phyloP scores from a whole-genome alignment of 768 basidiomycete species.

The Pleurotus sapidus region DNA sequence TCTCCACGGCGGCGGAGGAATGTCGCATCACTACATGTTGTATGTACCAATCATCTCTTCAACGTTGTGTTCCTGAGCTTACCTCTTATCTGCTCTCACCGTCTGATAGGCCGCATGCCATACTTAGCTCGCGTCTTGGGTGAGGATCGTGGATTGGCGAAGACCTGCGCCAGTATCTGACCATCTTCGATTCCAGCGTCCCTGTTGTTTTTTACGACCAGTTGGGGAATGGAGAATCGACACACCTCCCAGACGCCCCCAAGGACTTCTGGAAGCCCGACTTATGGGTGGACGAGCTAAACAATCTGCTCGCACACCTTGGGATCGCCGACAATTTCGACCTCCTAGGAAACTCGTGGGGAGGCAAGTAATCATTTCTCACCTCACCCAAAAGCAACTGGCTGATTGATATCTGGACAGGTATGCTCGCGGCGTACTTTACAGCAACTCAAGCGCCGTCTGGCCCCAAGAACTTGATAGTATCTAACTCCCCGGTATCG shows the following conservation, averaged over 20 bases:
- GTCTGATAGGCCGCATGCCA: not conserved
- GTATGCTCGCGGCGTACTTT: conserved; percentile 44
- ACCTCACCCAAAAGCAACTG: too few relatives aligned
- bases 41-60: not conserved
- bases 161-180: too few relatives aligned
- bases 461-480: conserved; percentile 32
- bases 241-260: conserved; percentile 35
- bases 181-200: not conserved
- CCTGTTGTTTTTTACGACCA: conserved; percentile 53
- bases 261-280: conserved; percentile 41
- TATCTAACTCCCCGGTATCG: conserved; percentile 28
- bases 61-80: too few relatives aligned
- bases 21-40: conserved; percentile 14
- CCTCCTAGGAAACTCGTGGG: conserved; percentile 54
- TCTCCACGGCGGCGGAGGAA: conserved; percentile 46
- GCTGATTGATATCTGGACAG: conserved; percentile 10
- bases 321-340: conserved; percentile 36
- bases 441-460: conserved; percentile 31
- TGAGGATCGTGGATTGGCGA: not conserved
- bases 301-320: conserved; percentile 42
- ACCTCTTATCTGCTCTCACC: too few relatives aligned
- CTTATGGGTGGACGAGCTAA: conserved; percentile 54
- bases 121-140: not conserved
- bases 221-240: conserved; percentile 43
- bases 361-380: conserved; percentile 21